phyloP scores from a whole-genome alignment of 768 basidiomycete genomes.

The Nevesoporus exiguus region DNA sequence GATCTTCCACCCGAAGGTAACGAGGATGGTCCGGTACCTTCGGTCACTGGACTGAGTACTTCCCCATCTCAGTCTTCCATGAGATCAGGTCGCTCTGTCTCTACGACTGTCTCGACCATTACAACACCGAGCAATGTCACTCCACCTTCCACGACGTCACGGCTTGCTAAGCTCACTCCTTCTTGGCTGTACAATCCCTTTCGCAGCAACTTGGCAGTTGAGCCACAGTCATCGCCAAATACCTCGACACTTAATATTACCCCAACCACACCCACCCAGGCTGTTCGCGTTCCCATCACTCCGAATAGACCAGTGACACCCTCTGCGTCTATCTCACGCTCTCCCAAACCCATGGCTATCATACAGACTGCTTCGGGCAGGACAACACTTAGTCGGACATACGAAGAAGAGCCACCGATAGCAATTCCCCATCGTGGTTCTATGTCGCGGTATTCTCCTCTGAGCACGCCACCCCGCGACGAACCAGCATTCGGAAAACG shows the following conservation, averaged over 20 bases:
- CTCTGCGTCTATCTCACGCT: constrained; percentile 32
- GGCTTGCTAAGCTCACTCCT: constrained; percentile 59
- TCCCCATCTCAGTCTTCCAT: constrained; percentile 68
- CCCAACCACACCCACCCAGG: constrained; percentile 22
- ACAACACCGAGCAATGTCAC: constrained; percentile 12
- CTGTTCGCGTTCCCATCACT: constrained; percentile 30
- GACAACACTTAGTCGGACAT: constrained; percentile 47
- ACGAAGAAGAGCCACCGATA: constrained; percentile 53
- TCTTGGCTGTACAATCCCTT: constrained; percentile 83
- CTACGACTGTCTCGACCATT: constrained; percentile 35
- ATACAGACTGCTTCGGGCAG: constrained; percentile 38
- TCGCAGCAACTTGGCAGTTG: constrained; percentile 51
- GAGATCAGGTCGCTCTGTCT: constrained; percentile 46
- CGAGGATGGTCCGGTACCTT: constrained; percentile 30
- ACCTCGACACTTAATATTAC: constrained; percentile 38
- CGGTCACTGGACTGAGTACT: constrained; percentile 47
- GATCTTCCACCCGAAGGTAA: constrained; percentile 49
- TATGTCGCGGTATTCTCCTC: constrained; percentile 55
- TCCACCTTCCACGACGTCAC: constrained; percentile 32
- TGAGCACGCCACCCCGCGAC: constrained; percentile 68
- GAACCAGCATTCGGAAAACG: constrained; percentile 52
- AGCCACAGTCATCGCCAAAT: constrained; percentile 52
- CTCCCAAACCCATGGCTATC: constrained; percentile 43
- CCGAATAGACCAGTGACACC: constrained; percentile 30
- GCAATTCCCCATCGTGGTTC: constrained; percentile 44